These are phyloP conservation scores for Volvariella surrecta DNA, from an alignment of 1,284 basidiomycete genomes.

Conservation along the genomic window DNA sequence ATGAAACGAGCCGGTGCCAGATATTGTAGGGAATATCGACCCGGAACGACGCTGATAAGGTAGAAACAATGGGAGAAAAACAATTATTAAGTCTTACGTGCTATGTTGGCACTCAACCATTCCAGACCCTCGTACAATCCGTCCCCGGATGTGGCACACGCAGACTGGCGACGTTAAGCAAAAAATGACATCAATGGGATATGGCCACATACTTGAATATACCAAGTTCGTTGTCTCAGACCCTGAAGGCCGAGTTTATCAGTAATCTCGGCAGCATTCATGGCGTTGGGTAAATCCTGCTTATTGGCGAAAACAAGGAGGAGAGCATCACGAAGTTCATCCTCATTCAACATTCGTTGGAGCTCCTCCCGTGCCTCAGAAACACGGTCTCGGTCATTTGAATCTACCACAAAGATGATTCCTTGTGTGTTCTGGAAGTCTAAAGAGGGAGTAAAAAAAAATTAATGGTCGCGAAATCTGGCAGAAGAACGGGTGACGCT, in stretches of 20 bases:
- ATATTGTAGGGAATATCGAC: slow-evolving; percentile 41
- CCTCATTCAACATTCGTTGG: slow-evolving; percentile 12
- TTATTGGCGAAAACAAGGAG: slow-evolving; percentile 23
- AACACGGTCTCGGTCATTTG: slow-evolving; percentile 99
- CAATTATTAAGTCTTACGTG: slow-evolving; percentile 67
- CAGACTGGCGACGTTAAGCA: slow-evolving; percentile 63
- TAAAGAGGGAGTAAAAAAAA: slow-evolving; percentile 30
- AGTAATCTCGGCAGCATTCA: slow-evolving; percentile 41
- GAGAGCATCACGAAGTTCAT: slow-evolving; percentile 24
- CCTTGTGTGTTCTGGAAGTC: slow-evolving; percentile 99
- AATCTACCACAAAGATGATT: slow-evolving; percentile 99
- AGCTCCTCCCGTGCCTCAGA: slow-evolving; percentile 34
- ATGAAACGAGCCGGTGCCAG: slow-evolving; percentile 27
- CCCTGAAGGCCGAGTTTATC: slow-evolving; percentile 99
- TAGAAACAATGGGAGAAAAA: slow-evolving; percentile 31
- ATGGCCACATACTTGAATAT: slow-evolving; percentile 77
- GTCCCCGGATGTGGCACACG: slow-evolving; percentile 98
- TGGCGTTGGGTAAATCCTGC: slow-evolving; percentile 19
- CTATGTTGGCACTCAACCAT: slow-evolving; percentile 90
- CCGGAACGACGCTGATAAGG: slow-evolving; percentile 38
- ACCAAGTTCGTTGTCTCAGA: slow-evolving; percentile 96
- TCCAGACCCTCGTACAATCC: slow-evolving; percentile 98
- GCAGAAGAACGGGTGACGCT: slow-evolving; percentile 9
- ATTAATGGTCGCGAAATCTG: slow-evolving; percentile 10
- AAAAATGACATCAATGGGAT: slow-evolving; percentile 12